Evolutionary conservation across 192 early-diverging fungal species (phyloP).

Genomic region (Gaertneriomyces semiglobifer): DNA sequence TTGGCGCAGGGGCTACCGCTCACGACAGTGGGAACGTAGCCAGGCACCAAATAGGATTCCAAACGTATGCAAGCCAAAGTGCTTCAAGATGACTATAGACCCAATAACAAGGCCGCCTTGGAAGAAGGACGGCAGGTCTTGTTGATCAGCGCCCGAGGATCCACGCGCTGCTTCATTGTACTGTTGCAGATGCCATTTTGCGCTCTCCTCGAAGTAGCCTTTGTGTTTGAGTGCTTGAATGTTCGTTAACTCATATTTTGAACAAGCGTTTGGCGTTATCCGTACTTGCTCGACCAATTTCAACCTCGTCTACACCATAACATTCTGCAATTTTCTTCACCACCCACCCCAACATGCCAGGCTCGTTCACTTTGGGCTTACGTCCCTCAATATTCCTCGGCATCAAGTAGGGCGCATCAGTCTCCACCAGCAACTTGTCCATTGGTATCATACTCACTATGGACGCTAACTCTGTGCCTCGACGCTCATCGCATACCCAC

Average conservation of each 20-base stretch:
- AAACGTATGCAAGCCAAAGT: no score
- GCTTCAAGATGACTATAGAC: no score
- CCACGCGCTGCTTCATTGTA: no score
- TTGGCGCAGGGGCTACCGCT: no score
- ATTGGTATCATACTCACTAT: conserved; percentile 69
- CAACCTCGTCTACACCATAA: conserved; percentile 17
- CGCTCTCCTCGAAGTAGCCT: no score
- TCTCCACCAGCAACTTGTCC: conserved; percentile 86
- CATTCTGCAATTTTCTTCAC: conserved; percentile 27
- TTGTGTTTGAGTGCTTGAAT: no score
- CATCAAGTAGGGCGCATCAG: conserved; percentile 83
- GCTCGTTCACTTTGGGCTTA: conserved; percentile 19
- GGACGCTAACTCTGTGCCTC: conserved; percentile 37
- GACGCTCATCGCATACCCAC: conserved; percentile 50
- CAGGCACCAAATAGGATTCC: no score
- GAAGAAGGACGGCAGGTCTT: no score
- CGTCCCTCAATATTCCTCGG: conserved; percentile 8
- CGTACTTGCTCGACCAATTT: conserved; percentile 9
- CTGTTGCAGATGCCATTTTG: no score
- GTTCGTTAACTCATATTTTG: not conserved
- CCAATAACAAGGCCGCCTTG: no score
- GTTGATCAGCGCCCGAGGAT: no score
- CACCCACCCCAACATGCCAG: conserved; percentile 19
- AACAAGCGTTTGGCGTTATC: conserved; percentile 18
- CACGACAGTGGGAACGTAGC: no score